These are phyloP conservation scores for Coemansia erecta DNA, from an alignment of 192 early-diverging fungal genomes.

Conservation along the genomic window DNA sequence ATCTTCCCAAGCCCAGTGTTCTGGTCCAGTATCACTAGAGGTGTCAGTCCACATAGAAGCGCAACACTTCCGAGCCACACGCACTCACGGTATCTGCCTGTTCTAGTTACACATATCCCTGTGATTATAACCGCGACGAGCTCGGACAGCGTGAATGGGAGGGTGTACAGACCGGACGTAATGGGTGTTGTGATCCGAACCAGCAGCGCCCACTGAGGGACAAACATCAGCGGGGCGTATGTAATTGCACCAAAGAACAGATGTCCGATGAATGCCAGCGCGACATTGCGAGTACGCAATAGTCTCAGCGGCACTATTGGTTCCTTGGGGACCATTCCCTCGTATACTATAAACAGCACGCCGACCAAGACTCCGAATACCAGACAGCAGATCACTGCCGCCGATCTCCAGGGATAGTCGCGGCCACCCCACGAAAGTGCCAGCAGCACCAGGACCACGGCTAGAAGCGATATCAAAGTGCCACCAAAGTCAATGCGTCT, in stretches of 20 bases:
- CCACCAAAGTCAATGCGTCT: constrained; percentile 63
- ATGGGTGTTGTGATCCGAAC: constrained; percentile 19
- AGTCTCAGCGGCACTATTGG: constrained; percentile 62
- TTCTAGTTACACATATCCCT: constrained; percentile 11
- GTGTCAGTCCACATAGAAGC: constrained; percentile 10
- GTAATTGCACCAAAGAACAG: constrained; percentile 22
- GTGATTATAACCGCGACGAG: constrained; percentile 5
- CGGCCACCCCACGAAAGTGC: constrained; percentile 69
- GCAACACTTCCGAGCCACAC: constrained; percentile 11
- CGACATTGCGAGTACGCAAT: constrained; percentile 53
- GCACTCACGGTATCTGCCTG: constrained; percentile 16
- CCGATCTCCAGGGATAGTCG: constrained; percentile 46
- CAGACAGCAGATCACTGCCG: constrained; percentile 42
- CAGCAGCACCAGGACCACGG: constrained; percentile 59
- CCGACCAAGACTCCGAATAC: constrained; percentile 19
- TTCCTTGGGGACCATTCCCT: constrained; percentile 56
- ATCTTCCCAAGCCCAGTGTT: constrained; percentile 7
- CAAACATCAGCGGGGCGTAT: constrained; percentile 17
- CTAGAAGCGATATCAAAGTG: constrained; percentile 43
- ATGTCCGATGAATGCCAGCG: constrained; percentile 12
- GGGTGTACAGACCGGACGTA: constrained; percentile 18
- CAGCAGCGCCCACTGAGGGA: constrained; percentile 20
- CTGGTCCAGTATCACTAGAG: constrained; percentile 11
- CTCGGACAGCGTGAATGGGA: constrained; percentile 14
- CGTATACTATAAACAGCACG: constrained; percentile 58